Percentiles rank a stretch among this genome's conserved stretches.
These are phyloP conservation scores for Ogataea nitratoaversa DNA, from an alignment of 805 yeast species.

Conservation along the genomic window DNA sequence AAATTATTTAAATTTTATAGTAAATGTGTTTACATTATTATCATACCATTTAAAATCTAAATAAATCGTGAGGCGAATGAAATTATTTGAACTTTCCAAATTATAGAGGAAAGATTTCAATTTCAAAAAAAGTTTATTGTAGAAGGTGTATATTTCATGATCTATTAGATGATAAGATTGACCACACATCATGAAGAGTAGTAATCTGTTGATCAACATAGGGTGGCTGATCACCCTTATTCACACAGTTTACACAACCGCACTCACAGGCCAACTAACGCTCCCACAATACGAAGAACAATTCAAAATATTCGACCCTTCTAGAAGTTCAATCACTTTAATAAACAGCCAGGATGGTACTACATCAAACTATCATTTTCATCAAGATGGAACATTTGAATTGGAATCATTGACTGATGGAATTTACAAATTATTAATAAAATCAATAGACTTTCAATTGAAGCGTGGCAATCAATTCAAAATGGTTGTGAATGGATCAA, in stretches of 20 bases:
- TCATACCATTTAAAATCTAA: too few species aligned
- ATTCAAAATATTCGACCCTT: constrained; percentile 16
- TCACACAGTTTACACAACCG: background rate
- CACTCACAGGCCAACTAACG: constrained; percentile 5
- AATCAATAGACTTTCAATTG: constrained; percentile 19
- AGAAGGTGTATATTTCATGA: too few species aligned
- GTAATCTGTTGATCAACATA: background rate
- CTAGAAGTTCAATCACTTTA: constrained; percentile 12
- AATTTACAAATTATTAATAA: constrained; percentile 11
- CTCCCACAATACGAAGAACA: constrained; percentile 1
- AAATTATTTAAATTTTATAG: too few species aligned
- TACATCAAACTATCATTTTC: constrained; percentile 10
- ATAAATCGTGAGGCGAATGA: too few species aligned
- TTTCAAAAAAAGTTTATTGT: too few species aligned
- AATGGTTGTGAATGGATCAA: background rate
- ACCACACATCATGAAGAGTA: background rate
- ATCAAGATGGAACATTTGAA: constrained; percentile 12
- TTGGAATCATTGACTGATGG: constrained; percentile 9
- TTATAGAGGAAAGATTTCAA: too few species aligned
- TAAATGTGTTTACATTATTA: too few species aligned
- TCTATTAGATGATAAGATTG: background rate
- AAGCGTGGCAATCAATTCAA: constrained; percentile 6
- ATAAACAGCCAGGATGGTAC: background rate
- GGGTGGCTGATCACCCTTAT: too few species aligned
- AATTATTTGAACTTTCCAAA: too few species aligned